Percentiles rank a stretch among this genome's conserved stretches.
These are phyloP conservation scores for Colletotrichum falcatum DNA, from an alignment of 2,329 filamentous ascomycete species.

Conservation along the genomic window DNA sequence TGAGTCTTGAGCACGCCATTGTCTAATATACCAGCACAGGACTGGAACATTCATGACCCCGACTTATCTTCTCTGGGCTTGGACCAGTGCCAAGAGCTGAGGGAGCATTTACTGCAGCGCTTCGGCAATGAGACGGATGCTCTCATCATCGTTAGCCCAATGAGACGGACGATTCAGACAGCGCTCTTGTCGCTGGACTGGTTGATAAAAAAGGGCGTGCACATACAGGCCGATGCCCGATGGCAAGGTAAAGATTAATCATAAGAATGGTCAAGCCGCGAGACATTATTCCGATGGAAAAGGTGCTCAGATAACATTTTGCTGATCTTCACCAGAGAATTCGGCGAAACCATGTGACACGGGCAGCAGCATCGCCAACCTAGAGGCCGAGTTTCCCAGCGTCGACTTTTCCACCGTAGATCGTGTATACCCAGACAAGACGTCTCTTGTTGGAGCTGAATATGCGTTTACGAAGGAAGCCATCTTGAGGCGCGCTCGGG, in stretches of 20 bases:
- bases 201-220: conserved; percentile 66
- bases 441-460: conserved; percentile 53
- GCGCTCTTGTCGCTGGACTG: conserved; percentile 68
- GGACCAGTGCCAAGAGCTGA: conserved; percentile 60
- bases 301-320: conserved; percentile 67
- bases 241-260: conserved; percentile 70
- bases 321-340: conserved; percentile 60
- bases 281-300: conserved; percentile 50
- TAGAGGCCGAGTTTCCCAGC: conserved; percentile 63
- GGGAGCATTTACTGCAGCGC: conserved; percentile 55
- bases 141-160: conserved; percentile 72
- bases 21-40: conserved; percentile 52
- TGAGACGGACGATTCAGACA: conserved; percentile 75
- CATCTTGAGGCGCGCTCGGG: conserved; percentile 67
- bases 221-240: conserved; percentile 67
- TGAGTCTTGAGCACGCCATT: conserved; percentile 11
- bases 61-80: conserved; percentile 62
- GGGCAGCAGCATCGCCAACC: conserved; percentile 59
- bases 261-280: conserved; percentile 11
- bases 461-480: conserved; percentile 67
- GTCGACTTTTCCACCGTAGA: conserved; percentile 70
- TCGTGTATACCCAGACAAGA: conserved; percentile 73
- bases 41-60: conserved; percentile 64
- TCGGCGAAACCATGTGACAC: conserved; percentile 71
- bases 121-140: conserved; percentile 50